Percentiles rank a stretch among this genome's conserved stretches.
phyloP scores from a whole-genome alignment of 495 filamentous ascomycete genomes.

The Neurospora sp. region DNA sequence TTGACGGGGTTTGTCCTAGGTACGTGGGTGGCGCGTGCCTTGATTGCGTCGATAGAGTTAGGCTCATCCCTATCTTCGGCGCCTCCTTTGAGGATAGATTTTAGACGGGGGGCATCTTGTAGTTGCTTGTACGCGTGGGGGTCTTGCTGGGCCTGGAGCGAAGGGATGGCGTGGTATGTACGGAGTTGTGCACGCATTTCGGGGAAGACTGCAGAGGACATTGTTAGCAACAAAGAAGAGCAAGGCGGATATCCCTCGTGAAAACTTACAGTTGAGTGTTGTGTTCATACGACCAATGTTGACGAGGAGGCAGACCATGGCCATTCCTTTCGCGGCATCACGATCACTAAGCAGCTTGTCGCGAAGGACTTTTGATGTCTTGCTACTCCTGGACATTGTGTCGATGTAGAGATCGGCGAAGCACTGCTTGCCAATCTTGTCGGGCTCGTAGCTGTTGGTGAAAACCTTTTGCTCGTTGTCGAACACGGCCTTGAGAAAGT shows the following conservation, averaged over 20 bases:
- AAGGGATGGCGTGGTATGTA: slow-evolving; percentile 97
- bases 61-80: slow-evolving; percentile 90
- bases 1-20: slow-evolving; percentile 96
- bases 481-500: slow-evolving; percentile 87
- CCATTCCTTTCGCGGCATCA: slow-evolving; percentile 90
- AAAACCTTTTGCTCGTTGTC: slow-evolving; percentile 78
- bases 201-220: slow-evolving; percentile 65
- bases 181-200: slow-evolving; percentile 98
- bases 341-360: slow-evolving; percentile 93
- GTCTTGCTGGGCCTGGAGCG: slow-evolving; percentile 87
- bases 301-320: slow-evolving; percentile 96
- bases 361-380: slow-evolving; percentile 95
- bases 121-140: slow-evolving; percentile 95
- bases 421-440: slow-evolving; percentile 59
- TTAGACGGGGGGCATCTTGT: slow-evolving; percentile 90
- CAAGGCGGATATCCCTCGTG: not conserved
- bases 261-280: slow-evolving; percentile 77
- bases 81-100: slow-evolving; percentile 94
- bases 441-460: slow-evolving; percentile 69
- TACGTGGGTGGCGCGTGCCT: slow-evolving; percentile 33
- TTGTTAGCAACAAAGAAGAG: slow-evolving; percentile 20
- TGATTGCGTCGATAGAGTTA: slow-evolving; percentile 74
- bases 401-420: slow-evolving; percentile 97
- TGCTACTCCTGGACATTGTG: slow-evolving; percentile 96
- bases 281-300: slow-evolving; percentile 99